Conservation (phyloP, 257 asterid genomes). For the Catharanthus roseus region DNA sequence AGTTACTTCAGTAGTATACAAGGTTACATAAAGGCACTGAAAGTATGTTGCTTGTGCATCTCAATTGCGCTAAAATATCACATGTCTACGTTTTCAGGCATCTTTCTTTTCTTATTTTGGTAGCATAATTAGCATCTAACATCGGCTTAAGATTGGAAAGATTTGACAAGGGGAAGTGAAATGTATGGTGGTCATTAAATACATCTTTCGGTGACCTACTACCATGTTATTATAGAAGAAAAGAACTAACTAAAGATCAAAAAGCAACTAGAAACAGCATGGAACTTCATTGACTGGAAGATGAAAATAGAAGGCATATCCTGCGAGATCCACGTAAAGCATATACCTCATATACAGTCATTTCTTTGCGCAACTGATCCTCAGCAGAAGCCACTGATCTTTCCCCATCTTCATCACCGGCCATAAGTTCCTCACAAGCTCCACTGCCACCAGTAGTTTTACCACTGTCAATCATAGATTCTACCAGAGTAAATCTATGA, state of each 20-base stretch:
- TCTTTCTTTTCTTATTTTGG: not conserved
- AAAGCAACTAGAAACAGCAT: not conserved
- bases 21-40: not conserved
- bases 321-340: not conserved
- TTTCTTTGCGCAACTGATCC: constrained; percentile 89
- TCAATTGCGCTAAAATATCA: not conserved
- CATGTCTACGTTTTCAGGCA: not conserved
- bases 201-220: not conserved
- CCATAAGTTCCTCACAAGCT: constrained; percentile 68
- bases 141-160: not conserved
- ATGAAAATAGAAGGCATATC: not conserved
- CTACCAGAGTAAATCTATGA: constrained; percentile 61
- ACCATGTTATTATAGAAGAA: not conserved
- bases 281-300: not conserved
- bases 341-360: constrained; percentile 88
- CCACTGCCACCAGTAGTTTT: constrained; percentile 50
- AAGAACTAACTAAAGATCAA: not conserved
- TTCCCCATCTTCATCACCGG: constrained; percentile 83
- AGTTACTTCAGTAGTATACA: not conserved
- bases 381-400: constrained; percentile 83
- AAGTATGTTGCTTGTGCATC: not conserved
- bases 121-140: not conserved
- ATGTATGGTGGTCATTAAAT: not conserved
- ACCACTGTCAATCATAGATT: constrained; percentile 53
- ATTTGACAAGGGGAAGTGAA: not conserved